phyloP scores from a whole-genome alignment of 1,139 yeast species.

The Geotrichum europaeum region DNA sequence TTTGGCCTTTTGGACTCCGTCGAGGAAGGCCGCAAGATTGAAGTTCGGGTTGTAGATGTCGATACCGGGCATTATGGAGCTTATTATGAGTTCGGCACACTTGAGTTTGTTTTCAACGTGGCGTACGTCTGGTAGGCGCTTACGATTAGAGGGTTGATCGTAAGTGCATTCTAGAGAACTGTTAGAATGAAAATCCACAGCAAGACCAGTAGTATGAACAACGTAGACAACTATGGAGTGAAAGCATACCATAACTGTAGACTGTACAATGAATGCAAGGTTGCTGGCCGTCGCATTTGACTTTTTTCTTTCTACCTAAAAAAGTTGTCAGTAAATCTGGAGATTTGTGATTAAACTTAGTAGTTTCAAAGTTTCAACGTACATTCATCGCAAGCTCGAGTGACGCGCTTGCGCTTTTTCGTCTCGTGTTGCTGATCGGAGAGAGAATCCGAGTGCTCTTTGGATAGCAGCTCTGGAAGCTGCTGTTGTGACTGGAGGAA shows the following conservation, averaged over 20 bases:
- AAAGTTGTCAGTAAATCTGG: neutral
- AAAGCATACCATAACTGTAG: slow-evolving; percentile 67
- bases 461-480: neutral
- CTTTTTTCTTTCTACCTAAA: slow-evolving; percentile 51
- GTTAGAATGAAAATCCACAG: neutral
- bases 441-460: neutral
- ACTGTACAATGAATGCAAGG: slow-evolving; percentile 89
- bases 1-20: neutral
- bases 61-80: slow-evolving; percentile 43
- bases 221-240: slow-evolving; percentile 36
- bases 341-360: neutral
- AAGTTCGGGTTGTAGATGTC: slow-evolving; percentile 40
- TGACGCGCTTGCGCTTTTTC: slow-evolving; percentile 67
- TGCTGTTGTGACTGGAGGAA: neutral
- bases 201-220: neutral
- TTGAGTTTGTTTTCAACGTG: slow-evolving; percentile 34
- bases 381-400: slow-evolving; percentile 81
- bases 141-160: slow-evolving; percentile 66
- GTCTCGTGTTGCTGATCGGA: neutral
- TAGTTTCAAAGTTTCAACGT: slow-evolving; percentile 28
- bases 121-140: slow-evolving; percentile 37
- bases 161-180: slow-evolving; percentile 51
- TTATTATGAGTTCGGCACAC: slow-evolving; percentile 36
- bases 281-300: slow-evolving; percentile 79
- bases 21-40: neutral